phyloP scores from a whole-genome alignment of 768 basidiomycete genomes.

The Pleurotus tuoliensis region DNA sequence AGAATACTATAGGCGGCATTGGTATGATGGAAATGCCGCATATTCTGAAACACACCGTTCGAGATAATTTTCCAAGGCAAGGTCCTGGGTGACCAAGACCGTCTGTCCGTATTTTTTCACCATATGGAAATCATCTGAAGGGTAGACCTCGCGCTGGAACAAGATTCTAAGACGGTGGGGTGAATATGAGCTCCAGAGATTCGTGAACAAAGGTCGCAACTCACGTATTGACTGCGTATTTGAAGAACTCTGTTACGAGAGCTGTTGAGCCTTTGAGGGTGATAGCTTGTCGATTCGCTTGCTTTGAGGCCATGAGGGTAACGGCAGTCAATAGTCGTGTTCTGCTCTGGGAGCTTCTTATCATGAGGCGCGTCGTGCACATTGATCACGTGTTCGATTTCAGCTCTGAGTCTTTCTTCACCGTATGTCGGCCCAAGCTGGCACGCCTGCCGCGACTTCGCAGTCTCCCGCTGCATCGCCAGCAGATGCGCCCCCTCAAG shows the following conservation, averaged over 20 bases:
- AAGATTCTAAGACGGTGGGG: slow-evolving; percentile 59
- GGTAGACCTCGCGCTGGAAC: slow-evolving; percentile 96
- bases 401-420: not conserved
- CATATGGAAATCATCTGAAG: slow-evolving; percentile 98
- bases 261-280: slow-evolving; percentile 93
- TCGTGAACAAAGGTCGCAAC: slow-evolving; percentile 22
- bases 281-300: slow-evolving; percentile 69
- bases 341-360: not conserved
- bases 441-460: slow-evolving; percentile 48
- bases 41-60: slow-evolving; percentile 46
- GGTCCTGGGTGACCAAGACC: slow-evolving; percentile 90
- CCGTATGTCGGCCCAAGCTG: slow-evolving; percentile 35
- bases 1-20: slow-evolving; percentile 59
- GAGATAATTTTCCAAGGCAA: slow-evolving; percentile 91
- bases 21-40: slow-evolving; percentile 3
- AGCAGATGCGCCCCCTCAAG: slow-evolving; percentile 30
- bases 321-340: not conserved
- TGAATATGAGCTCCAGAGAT: slow-evolving; percentile 11
- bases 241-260: slow-evolving; percentile 98
- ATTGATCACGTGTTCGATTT: slow-evolving; percentile 7
- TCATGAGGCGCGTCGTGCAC: not conserved
- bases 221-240: slow-evolving; percentile 97
- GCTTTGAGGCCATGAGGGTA: slow-evolving; percentile 24
- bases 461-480: slow-evolving; percentile 47
- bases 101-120: slow-evolving; percentile 99